Conservation (phyloP, 78 protist genomes). For the Dictyostelium brefeldianum region DNA sequence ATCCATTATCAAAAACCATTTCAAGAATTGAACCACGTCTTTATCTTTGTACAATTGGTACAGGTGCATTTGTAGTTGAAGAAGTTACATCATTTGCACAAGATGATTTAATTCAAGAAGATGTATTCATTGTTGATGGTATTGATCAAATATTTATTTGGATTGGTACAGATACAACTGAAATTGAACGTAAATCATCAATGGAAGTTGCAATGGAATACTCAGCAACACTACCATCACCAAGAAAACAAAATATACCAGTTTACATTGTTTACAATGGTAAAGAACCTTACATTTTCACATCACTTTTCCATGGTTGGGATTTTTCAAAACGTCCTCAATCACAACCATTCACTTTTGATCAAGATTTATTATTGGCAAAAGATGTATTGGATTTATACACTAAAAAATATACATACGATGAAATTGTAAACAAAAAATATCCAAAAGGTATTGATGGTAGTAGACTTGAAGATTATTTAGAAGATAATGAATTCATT, state of each 20-base stretch:
- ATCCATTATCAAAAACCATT: conserved; percentile 2
- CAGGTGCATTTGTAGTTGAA: conserved; percentile 78
- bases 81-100: conserved; percentile 77
- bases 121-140: conserved; percentile 84
- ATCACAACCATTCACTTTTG: background rate
- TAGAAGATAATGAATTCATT: conserved; percentile 65
- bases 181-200: conserved; percentile 67
- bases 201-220: conserved; percentile 83
- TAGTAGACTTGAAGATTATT: conserved; percentile 62
- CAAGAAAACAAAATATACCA: conserved; percentile 35
- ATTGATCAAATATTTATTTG: conserved; percentile 74
- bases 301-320: conserved; percentile 86
- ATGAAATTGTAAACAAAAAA: conserved; percentile 64
- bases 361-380: conserved; percentile 29
- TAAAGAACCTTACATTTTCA: conserved; percentile 79
- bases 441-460: conserved; percentile 88
- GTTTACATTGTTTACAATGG: conserved; percentile 42
- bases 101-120: conserved; percentile 83
- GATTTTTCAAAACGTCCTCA: conserved; percentile 47
- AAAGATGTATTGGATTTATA: conserved; percentile 59
- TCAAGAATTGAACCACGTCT: conserved; percentile 69
- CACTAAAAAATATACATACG: conserved; percentile 77
- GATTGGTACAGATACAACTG: conserved; percentile 80
- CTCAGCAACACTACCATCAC: conserved; percentile 1
- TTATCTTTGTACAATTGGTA: conserved; percentile 75